Percentiles rank a stretch among this genome's conserved stretches.
Conservation (phyloP, 805 yeast genomes). For the Huiozyma naganishii region DNA sequence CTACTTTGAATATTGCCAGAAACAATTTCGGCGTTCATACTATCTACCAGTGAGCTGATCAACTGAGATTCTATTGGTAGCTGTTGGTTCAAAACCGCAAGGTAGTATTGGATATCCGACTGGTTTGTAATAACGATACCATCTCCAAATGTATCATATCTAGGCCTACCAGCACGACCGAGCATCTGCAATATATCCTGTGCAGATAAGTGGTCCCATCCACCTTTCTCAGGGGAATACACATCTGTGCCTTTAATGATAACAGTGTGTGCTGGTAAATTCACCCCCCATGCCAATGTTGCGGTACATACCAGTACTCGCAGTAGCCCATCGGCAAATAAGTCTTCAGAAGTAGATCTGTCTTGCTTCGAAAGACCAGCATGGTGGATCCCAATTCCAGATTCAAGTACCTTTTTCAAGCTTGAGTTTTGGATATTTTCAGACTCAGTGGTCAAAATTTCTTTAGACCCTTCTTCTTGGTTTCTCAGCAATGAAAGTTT, state of each 20-base stretch:
- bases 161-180: constrained; percentile 97
- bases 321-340: constrained; percentile 81
- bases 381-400: constrained; percentile 84
- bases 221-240: constrained; percentile 81
- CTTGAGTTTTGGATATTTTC: constrained; percentile 42
- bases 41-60: constrained; percentile 58
- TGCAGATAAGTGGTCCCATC: constrained; percentile 86
- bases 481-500: constrained; percentile 36
- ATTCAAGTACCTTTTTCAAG: constrained; percentile 47
- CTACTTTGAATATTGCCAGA: constrained; percentile 51
- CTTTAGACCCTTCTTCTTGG: constrained; percentile 43
- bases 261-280: constrained; percentile 90
- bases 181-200: constrained; percentile 94
- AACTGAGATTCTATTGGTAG: constrained; percentile 87
- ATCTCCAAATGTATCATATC: constrained; percentile 85
- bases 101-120: constrained; percentile 74
- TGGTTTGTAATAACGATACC: constrained; percentile 88
- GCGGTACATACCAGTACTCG: constrained; percentile 83
- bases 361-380: constrained; percentile 75
- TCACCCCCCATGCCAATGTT: constrained; percentile 95
- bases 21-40: constrained; percentile 78
- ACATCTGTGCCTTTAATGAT: constrained; percentile 88
- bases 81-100: constrained; percentile 85
- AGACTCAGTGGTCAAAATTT: constrained; percentile 54
- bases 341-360: constrained; percentile 68